A percentile compares a stretch with the other conserved stretches of the same genome.
Conservation (phyloP, 2,329 filamentous ascomycete genomes). For the Aspergillus pseudoglaucus region DNA sequence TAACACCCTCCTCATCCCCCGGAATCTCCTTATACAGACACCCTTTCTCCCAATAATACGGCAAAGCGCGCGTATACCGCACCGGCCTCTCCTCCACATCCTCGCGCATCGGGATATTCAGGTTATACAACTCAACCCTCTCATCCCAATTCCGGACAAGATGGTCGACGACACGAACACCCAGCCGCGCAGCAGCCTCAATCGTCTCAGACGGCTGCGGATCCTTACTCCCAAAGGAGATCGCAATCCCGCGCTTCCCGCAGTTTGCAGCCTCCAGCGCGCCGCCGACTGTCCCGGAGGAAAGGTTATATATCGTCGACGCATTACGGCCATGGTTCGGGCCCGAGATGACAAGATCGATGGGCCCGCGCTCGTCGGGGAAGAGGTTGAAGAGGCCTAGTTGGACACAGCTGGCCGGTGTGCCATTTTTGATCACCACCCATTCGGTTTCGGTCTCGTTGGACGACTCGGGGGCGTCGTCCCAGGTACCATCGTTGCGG, state of each 20-base stretch:
- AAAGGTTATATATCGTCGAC: conserved; percentile 68
- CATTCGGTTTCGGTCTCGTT: conserved; percentile 49
- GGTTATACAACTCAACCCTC: conserved; percentile 71
- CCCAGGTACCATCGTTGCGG: conserved; percentile 50
- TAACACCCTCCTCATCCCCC: conserved; percentile 29
- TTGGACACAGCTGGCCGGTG: conserved; percentile 69
- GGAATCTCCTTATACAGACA: conserved; percentile 72
- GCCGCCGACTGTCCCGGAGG: conserved; percentile 68
- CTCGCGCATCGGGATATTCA: conserved; percentile 77
- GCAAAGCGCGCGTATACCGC: conserved; percentile 69
- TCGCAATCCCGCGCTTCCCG: conserved; percentile 61
- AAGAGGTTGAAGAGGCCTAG: conserved; percentile 74
- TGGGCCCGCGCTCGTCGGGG: conserved; percentile 51
- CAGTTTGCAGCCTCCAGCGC: conserved; percentile 69
- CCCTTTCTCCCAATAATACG: conserved; percentile 75
- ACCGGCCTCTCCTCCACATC: conserved; percentile 63
- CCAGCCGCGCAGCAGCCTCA: conserved; percentile 61
- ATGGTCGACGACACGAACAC: conserved; percentile 67
- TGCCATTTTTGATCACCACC: conserved; percentile 66
- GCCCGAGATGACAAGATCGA: conserved; percentile 69
- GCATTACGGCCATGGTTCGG: conserved; percentile 76
- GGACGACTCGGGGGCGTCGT: conserved; percentile 5
- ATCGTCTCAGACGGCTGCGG: conserved; percentile 74
- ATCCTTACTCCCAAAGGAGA: conserved; percentile 76
- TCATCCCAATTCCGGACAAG: conserved; percentile 64